These are phyloP conservation scores for Flaveria robusta DNA, from an alignment of 129 eudicot genomes.

Conservation along the genomic window DNA sequence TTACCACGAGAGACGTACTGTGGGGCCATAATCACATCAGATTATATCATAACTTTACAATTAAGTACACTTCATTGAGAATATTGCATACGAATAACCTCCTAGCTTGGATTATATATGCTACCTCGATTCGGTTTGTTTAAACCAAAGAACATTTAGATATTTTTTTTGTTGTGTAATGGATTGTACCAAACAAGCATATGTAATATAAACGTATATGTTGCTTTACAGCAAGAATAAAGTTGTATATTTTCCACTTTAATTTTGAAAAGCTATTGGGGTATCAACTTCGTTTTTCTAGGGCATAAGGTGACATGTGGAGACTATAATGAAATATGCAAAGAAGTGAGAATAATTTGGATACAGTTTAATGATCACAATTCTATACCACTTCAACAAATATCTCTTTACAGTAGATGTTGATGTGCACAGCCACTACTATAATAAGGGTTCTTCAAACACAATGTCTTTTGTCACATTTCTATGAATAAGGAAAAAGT, in stretches of 20 bases:
- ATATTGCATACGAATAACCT: no score
- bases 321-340: not conserved
- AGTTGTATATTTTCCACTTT: not conserved
- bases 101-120: no score
- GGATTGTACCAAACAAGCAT: not conserved
- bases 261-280: not conserved
- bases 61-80: no score
- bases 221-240: not conserved
- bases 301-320: constrained; percentile 14
- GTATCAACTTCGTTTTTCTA: not conserved
- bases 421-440: not conserved
- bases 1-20: no score
- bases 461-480: not conserved
- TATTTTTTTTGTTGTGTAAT: not conserved
- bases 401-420: not conserved
- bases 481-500: no score
- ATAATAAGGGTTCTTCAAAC: not conserved
- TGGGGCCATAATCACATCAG: no score
- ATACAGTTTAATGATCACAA: not conserved
- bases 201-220: not conserved
- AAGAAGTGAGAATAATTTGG: not conserved
- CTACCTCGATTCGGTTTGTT: no score
- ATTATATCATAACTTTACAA: no score
- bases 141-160: no score
- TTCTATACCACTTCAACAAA: not conserved